A percentile compares a stretch with the other conserved stretches of the same genome.
These are phyloP conservation scores for Mycosphaerella sp. DNA, from an alignment of 2,329 filamentous ascomycete genomes.

Conservation along the genomic window DNA sequence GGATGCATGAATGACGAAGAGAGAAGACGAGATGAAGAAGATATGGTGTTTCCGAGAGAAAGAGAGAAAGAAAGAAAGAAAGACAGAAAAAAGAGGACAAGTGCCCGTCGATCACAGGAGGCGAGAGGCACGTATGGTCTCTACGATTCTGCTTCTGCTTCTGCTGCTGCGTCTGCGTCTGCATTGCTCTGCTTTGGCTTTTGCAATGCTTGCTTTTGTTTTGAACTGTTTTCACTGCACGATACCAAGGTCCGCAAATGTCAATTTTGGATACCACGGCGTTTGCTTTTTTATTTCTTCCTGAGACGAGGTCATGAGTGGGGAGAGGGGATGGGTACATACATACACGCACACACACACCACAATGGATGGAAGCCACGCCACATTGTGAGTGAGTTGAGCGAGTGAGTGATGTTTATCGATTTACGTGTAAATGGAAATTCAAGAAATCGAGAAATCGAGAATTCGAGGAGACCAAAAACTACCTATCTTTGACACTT, in stretches of 20 bases:
- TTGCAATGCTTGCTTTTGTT: neutral
- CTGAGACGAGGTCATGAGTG: too few relatives aligned
- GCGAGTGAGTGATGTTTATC: too few relatives aligned
- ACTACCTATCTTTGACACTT: too few relatives aligned
- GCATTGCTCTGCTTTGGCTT: neutral
- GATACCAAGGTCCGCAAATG: constrained; percentile 1
- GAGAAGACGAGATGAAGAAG: neutral
- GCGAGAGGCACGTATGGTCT: neutral
- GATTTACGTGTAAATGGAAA: too few relatives aligned
- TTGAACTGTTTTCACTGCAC: neutral
- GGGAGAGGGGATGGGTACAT: neutral
- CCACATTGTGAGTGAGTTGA: too few relatives aligned
- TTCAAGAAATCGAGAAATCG: too few relatives aligned
- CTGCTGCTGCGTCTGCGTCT: too few relatives aligned
- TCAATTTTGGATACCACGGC: constrained; percentile 1
- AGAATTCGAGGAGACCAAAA: too few relatives aligned
- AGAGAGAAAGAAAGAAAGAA: too few relatives aligned
- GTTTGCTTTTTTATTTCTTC: neutral
- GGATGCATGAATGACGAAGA: neutral
- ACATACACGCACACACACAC: too few relatives aligned
- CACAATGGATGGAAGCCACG: too few relatives aligned
- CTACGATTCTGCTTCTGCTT: neutral
- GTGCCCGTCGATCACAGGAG: neutral
- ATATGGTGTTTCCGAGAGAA: neutral
- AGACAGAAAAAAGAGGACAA: neutral